Evolutionary conservation across 129 eudicot genomes (phyloP).

Genomic region (Chrysanthemum lavandulifolium): DNA sequence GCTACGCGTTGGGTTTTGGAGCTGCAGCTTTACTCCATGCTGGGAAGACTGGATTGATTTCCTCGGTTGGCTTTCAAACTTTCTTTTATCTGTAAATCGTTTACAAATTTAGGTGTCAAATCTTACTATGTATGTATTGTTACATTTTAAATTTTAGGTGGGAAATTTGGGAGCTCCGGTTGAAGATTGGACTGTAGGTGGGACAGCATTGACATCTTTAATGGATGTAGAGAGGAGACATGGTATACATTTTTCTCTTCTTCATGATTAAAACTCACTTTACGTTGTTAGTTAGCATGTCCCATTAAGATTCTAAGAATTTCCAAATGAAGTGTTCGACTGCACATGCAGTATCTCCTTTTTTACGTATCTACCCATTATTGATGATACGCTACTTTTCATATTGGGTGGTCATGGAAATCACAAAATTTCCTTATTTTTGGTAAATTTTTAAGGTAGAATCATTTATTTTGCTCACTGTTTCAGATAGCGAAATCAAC

Average conservation of each 20-base stretch:
- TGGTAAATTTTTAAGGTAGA: background rate
- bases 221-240: conserved; percentile 99
- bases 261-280: background rate
- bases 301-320: background rate
- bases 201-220: conserved; percentile 85
- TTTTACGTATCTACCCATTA: too few species aligned
- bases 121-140: background rate
- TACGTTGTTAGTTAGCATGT: background rate
- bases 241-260: too few species aligned
- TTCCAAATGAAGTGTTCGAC: background rate
- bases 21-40: conserved; percentile 91
- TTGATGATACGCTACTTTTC: too few species aligned
- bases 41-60: conserved; percentile 93
- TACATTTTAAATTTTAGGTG: conserved; percentile 42
- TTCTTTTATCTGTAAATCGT: background rate
- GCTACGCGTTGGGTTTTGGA: conserved; percentile 93
- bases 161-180: conserved; percentile 95
- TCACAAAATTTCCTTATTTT: background rate
- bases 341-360: background rate
- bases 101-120: background rate
- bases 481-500: background rate
- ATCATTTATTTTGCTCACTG: background rate
- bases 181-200: conserved; percentile 96
- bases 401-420: background rate
- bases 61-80: conserved; percentile 52